These are phyloP conservation scores for Didymella glomerata DNA, from an alignment of 2,329 filamentous ascomycete genomes.

Conservation along the genomic window DNA sequence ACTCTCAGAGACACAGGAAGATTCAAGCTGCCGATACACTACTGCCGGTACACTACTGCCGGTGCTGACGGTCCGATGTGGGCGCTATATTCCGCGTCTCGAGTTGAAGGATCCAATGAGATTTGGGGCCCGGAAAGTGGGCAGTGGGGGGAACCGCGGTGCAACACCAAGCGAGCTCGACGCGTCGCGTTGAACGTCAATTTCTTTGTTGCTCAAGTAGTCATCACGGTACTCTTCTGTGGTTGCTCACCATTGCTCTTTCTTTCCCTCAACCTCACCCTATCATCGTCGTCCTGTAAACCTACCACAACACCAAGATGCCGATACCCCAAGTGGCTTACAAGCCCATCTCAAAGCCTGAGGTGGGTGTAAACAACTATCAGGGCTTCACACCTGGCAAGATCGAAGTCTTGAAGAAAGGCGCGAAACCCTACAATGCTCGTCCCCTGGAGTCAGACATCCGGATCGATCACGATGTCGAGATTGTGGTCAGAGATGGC, in stretches of 20 bases:
- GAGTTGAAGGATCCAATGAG: not conserved
- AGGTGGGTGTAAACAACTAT: not conserved
- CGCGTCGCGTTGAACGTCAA: not conserved
- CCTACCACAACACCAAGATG: not conserved
- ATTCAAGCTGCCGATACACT: not conserved
- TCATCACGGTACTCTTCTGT: not conserved
- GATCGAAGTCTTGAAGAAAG: not conserved
- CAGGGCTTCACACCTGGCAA: not conserved
- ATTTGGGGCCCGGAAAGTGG: not conserved
- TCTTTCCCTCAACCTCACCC: not conserved
- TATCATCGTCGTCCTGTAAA: not conserved
- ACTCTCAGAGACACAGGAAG: not conserved
- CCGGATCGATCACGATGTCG: not conserved
- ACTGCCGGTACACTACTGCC: not conserved
- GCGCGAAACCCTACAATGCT: not conserved
- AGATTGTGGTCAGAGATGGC: not conserved
- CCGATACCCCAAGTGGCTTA: not conserved
- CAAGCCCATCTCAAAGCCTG: conserved; percentile 1
- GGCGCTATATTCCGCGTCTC: not conserved
- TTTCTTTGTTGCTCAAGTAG: not conserved
- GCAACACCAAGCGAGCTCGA: not conserved
- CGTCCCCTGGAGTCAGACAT: not conserved
- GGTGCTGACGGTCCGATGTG: not conserved
- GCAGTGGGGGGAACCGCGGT: not conserved
- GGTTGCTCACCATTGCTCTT: not conserved